These are phyloP conservation scores for Magnusiomyces ingens DNA, from an alignment of 1,139 yeast genomes.

Conservation along the genomic window DNA sequence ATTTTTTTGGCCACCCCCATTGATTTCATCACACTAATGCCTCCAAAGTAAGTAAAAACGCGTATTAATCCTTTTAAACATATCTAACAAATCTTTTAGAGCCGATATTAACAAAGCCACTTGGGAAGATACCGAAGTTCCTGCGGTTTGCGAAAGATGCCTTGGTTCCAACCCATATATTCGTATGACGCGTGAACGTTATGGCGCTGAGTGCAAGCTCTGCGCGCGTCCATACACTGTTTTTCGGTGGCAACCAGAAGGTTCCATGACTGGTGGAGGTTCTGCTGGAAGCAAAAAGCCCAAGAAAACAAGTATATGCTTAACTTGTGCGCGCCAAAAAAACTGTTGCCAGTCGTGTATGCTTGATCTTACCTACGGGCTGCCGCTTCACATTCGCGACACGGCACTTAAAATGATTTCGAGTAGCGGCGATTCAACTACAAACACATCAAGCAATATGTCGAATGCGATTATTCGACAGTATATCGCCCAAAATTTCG, in stretches of 20 bases:
- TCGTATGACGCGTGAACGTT: conserved; percentile 63
- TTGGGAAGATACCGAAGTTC: conserved; percentile 42
- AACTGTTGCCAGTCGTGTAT: conserved; percentile 87
- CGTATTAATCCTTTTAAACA: background rate
- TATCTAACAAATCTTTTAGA: conserved; percentile 10
- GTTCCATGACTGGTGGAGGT: conserved; percentile 21
- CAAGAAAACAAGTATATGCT: conserved; percentile 44
- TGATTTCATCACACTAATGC: conserved; percentile 5
- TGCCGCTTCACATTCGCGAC: conserved; percentile 73
- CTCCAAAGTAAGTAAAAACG: conserved; percentile 17
- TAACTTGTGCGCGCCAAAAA: conserved; percentile 67
- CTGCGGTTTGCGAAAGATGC: conserved; percentile 67
- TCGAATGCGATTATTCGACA: conserved; percentile 45
- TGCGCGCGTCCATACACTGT: conserved; percentile 83
- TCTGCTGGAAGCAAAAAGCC: conserved; percentile 14
- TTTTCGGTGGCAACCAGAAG: conserved; percentile 54
- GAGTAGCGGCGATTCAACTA: conserved; percentile 29
- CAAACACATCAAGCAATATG: conserved; percentile 18
- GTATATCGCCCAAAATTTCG: conserved; percentile 47
- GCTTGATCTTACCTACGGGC: conserved; percentile 71
- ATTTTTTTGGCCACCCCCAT: background rate
- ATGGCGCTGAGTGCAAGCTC: conserved; percentile 59
- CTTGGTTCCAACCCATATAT: conserved; percentile 59
- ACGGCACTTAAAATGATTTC: conserved; percentile 75
- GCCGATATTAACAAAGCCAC: conserved; percentile 32